A percentile compares a stretch with the other conserved stretches of the same genome.
These are phyloP conservation scores for Sungouiozyma intestinalis DNA, from an alignment of 805 yeast genomes.

Conservation along the genomic window DNA sequence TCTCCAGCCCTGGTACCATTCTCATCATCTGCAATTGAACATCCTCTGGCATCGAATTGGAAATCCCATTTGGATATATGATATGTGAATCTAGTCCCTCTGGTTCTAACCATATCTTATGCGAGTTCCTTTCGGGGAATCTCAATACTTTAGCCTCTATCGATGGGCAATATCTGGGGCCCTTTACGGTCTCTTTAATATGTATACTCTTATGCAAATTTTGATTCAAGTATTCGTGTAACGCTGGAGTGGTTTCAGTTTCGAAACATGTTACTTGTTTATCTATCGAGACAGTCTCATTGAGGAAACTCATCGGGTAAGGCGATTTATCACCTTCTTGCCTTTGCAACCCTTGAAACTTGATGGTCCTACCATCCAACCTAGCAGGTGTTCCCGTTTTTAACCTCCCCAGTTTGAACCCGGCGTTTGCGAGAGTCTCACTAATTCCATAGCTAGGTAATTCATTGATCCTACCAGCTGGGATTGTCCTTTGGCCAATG, in stretches of 20 bases:
- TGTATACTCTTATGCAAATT: slow-evolving; percentile 81
- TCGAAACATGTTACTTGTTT: slow-evolving; percentile 62
- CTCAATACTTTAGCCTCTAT: slow-evolving; percentile 80
- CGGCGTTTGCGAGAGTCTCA: slow-evolving; percentile 61
- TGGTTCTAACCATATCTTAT: slow-evolving; percentile 91
- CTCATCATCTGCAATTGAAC: slow-evolving; percentile 66
- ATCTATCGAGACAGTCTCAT: slow-evolving; percentile 51
- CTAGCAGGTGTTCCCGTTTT: slow-evolving; percentile 98
- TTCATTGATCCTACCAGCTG: slow-evolving; percentile 93
- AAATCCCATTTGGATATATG: slow-evolving; percentile 95
- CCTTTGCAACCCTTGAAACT: slow-evolving; percentile 49
- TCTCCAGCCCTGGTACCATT: slow-evolving; percentile 80
- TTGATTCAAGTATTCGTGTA: slow-evolving; percentile 58
- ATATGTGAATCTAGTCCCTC: slow-evolving; percentile 82
- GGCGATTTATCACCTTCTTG: slow-evolving; percentile 83
- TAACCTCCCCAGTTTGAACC: slow-evolving; percentile 76
- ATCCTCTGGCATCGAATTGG: slow-evolving; percentile 93
- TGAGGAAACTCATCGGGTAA: slow-evolving; percentile 80
- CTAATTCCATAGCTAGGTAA: slow-evolving; percentile 84
- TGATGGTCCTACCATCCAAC: slow-evolving; percentile 57
- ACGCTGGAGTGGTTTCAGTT: slow-evolving; percentile 63
- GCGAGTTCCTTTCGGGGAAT: slow-evolving; percentile 66
- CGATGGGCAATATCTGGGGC: slow-evolving; percentile 97
- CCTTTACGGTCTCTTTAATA: slow-evolving; percentile 86
- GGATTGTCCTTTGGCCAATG: slow-evolving; percentile 66